These are phyloP conservation scores for Trifolium pratense DNA, from an alignment of 306 rosid species.

Conservation along the genomic window DNA sequence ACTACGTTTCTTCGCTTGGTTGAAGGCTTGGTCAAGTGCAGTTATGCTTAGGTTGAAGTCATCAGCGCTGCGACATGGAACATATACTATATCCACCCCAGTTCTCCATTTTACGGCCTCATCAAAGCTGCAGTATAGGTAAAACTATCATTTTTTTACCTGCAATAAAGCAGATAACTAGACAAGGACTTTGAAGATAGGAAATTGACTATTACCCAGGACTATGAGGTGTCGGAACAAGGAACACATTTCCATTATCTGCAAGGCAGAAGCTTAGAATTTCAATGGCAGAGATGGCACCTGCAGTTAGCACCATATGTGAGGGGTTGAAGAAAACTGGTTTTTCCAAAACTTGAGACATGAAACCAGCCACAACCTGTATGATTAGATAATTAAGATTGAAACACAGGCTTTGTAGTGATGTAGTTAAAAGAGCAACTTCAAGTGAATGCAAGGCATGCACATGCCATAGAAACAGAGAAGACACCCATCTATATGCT, in stretches of 20 bases:
- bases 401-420: slow-evolving; percentile 14
- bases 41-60: slow-evolving; percentile 63
- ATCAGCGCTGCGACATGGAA: slow-evolving; percentile 84
- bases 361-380: slow-evolving; percentile 91
- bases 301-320: slow-evolving; percentile 72
- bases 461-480: background rate
- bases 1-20: slow-evolving; percentile 88
- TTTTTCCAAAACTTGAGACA: slow-evolving; percentile 72
- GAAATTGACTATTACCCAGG: slow-evolving; percentile 65
- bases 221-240: slow-evolving; percentile 88
- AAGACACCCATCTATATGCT: background rate
- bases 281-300: slow-evolving; percentile 78
- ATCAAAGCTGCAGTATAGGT: slow-evolving; percentile 69
- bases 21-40: slow-evolving; percentile 78
- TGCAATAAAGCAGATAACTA: slow-evolving; percentile 4
- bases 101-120: slow-evolving; percentile 77
- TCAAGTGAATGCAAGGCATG: slow-evolving; percentile 2
- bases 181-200: slow-evolving; percentile 29
- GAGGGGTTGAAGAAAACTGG: slow-evolving; percentile 72
- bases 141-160: slow-evolving; percentile 41
- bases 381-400: slow-evolving; percentile 36
- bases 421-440: slow-evolving; percentile 17
- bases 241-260: slow-evolving; percentile 87
- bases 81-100: slow-evolving; percentile 77
- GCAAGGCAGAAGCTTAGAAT: slow-evolving; percentile 92